Conservation (phyloP, 73 alveolate genomes). For the Paramecium tetraurelia region DNA sequence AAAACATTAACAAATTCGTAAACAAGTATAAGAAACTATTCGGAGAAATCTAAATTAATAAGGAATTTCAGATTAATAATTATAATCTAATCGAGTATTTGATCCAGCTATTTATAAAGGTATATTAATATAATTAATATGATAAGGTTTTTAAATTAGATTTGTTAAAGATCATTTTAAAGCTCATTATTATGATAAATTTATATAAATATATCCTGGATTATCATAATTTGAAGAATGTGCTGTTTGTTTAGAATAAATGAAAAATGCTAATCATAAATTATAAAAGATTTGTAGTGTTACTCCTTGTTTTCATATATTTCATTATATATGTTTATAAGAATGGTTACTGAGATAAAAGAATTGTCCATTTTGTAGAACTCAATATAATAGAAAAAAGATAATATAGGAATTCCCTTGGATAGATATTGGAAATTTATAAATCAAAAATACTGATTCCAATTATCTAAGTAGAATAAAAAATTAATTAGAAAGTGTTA, state of each 20-base stretch:
- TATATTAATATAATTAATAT: not conserved
- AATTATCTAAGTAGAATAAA: not conserved
- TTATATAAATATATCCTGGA: not conserved
- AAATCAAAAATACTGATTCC: not conserved
- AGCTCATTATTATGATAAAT: not conserved
- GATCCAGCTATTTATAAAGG: not conserved
- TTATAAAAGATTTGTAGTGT: not conserved
- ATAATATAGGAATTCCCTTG: not conserved
- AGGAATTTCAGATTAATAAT: not conserved
- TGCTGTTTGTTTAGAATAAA: not conserved
- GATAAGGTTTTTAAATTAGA: not conserved
- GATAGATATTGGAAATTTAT: not conserved
- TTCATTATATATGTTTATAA: not conserved
- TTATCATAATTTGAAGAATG: conserved; percentile 24
- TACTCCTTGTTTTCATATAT: conserved; percentile 35
- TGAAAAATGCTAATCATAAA: not conserved
- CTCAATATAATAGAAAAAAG: not conserved
- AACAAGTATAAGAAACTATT: not conserved
- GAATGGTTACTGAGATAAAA: not conserved
- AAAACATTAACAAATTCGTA: not conserved
- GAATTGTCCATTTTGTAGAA: conserved; percentile 38
- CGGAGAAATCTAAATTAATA: not conserved
- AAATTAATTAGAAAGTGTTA: not conserved
- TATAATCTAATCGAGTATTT: not conserved
- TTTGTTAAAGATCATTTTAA: not conserved